Base-by-base conservation (phyloP, 2,329 filamentous ascomycete genomes). In the Mollisiaceae sp. region DNA sequence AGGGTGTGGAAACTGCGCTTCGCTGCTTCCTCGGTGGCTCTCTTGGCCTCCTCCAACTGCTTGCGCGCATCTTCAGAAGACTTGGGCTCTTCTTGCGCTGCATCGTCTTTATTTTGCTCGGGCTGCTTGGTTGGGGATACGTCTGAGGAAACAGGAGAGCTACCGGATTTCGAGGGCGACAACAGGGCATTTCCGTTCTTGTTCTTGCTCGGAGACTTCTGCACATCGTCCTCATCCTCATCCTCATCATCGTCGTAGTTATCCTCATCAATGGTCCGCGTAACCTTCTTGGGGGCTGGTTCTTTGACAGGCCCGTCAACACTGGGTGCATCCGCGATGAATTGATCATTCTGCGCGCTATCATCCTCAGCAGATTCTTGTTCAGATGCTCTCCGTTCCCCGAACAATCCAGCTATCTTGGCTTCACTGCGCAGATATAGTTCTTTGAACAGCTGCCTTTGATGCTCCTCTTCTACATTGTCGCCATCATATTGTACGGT, bases 1-100 rank as follows among this genome's bases (percentile, higher is more conserved):
- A 97, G 85, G 11, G 93, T 96, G 76, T 97, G 91, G 78, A 97
- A 98, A 79, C 91, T 95, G 73, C 89, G 87, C 79, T 93, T 93
- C 52, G 93, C 95, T 59, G 91, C 90, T 75, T 97, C 93, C 75
- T 97, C 94, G 57, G 92, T 94, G 36, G 91, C 92, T 77, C 90
- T 94, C 77, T 95, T 95, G 71, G 93, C 92, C 75, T 97, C 92
- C 78, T 98, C 94, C 69, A 98, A 80, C 78, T 94, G 92, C 79
- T 97, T 97, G 75, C 95, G 92, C 77, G 93, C 91, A 82, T 97
- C 92, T 76, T 97, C 93, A 8, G 90, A 89, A 27, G 89, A 86
- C 77, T 92, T 93, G 63, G 87, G 82, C 79, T 86, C 81, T 73
- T 86, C 76, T 69, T 82, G 82, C 41, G 79, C 79, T 9, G 72